Conservation (phyloP, 1,284 basidiomycete genomes). For the Cerioporus squamosus region DNA sequence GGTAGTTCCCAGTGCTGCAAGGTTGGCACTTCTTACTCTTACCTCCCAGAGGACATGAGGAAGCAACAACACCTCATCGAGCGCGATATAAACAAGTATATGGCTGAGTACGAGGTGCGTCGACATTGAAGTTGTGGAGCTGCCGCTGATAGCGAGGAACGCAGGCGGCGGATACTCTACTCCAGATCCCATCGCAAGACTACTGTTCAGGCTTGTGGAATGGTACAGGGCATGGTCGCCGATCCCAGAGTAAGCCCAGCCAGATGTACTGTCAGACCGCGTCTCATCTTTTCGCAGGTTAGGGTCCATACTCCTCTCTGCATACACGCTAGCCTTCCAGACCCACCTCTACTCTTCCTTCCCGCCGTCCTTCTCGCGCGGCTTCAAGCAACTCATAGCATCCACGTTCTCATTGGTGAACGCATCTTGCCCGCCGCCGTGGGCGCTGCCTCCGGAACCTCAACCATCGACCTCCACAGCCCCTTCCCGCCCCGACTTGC, state of each 20-base stretch:
- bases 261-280: background rate
- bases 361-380: conserved; percentile 64
- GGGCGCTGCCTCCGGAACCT: conserved; percentile 18
- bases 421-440: conserved; percentile 22
- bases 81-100: conserved; percentile 59
- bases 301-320: conserved; percentile 57
- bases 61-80: conserved; percentile 61
- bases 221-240: conserved; percentile 76
- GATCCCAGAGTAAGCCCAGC: conserved; percentile 51
- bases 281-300: conserved; percentile 46
- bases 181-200: conserved; percentile 49
- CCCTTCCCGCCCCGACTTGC: conserved; percentile 37
- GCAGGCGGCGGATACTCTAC: conserved; percentile 54
- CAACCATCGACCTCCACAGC: background rate
- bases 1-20: background rate
- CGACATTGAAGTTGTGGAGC: background rate
- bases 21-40: no score
- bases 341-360: conserved; percentile 70
- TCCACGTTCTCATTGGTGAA: conserved; percentile 52
- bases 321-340: conserved; percentile 71
- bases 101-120: conserved; percentile 64
- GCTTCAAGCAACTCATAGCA: conserved; percentile 66
- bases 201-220: conserved; percentile 59
- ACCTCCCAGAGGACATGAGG: conserved; percentile 61
- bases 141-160: background rate